Percentiles rank a stretch among this genome's conserved stretches.
Conservation (phyloP, 306 rosid species). For the Lablab purpureus region DNA sequence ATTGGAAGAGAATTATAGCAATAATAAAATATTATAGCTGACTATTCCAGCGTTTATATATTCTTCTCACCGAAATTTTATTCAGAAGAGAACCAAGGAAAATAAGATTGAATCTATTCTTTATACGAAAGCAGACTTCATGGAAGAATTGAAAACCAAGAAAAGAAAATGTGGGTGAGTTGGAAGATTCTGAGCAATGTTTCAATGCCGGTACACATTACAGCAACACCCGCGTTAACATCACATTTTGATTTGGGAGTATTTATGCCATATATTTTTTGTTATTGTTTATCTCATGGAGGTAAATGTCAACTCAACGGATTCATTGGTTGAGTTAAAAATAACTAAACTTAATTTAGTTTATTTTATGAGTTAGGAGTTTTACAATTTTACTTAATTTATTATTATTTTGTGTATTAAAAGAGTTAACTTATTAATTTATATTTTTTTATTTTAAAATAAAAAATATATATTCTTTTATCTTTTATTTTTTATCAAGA, state of each 20-base stretch:
- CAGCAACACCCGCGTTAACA: background rate
- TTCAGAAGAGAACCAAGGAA: background rate
- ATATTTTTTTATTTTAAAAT: too few species aligned
- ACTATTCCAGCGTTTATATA: background rate
- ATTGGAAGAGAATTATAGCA: slow-evolving; percentile 38
- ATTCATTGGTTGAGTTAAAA: too few species aligned
- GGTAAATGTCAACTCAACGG: too few species aligned
- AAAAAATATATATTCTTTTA: too few species aligned
- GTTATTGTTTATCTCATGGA: background rate
- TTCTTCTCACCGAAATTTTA: background rate
- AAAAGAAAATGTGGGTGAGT: background rate
- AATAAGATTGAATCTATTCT: slow-evolving; percentile 1
- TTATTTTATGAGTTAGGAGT: too few species aligned
- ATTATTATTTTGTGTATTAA: too few species aligned
- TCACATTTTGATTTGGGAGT: background rate
- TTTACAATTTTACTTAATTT: too few species aligned
- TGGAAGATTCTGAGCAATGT: slow-evolving; percentile 36
- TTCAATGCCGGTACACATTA: slow-evolving; percentile 43
- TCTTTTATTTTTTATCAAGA: too few species aligned
- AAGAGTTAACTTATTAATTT: too few species aligned
- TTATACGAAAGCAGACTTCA: slow-evolving; percentile 30
- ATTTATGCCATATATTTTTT: background rate
- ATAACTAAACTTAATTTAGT: too few species aligned
- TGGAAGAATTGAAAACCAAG: slow-evolving; percentile 29
- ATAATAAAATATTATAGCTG: slow-evolving; percentile 24